phyloP scores from a whole-genome alignment of 495 filamentous ascomycete genomes.

The Penicillium simplicissimum region DNA sequence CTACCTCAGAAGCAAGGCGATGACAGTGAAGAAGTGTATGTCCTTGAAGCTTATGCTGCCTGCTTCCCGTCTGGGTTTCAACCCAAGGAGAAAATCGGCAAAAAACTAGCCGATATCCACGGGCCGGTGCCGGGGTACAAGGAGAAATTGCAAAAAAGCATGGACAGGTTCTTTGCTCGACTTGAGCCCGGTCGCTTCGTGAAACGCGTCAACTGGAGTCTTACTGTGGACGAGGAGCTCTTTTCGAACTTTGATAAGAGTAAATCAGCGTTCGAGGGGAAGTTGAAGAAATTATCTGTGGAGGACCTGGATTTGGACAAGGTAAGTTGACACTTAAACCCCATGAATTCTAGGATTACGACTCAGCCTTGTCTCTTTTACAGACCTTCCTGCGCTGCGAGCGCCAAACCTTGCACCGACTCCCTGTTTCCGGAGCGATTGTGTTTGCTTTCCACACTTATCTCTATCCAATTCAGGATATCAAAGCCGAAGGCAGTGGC shows the following conservation, averaged over 20 bases:
- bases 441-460: conserved; percentile 84
- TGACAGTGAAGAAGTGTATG: conserved; percentile 40
- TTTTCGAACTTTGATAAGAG: conserved; percentile 40
- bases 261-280: conserved; percentile 4
- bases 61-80: conserved; percentile 77
- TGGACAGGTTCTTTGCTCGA: conserved; percentile 72
- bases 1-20: conserved; percentile 40
- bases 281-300: conserved; percentile 1
- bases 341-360: no score
- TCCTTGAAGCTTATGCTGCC: conserved; percentile 64
- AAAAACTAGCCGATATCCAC: conserved; percentile 67
- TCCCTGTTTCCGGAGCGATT: conserved; percentile 64
- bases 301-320: conserved; percentile 49
- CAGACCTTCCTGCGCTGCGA: conserved; percentile 67
- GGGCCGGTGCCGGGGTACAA: conserved; percentile 66
- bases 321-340: conserved; percentile 42
- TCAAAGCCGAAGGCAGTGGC: conserved; percentile 69
- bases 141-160: conserved; percentile 68
- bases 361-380: background rate
- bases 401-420: conserved; percentile 72
- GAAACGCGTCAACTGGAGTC: conserved; percentile 58
- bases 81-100: conserved; percentile 61
- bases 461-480: conserved; percentile 62
- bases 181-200: conserved; percentile 44
- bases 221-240: conserved; percentile 45